Base-by-base conservation (phyloP, 2,329 filamentous ascomycete genomes). In the Pseudonectria buxi region DNA sequence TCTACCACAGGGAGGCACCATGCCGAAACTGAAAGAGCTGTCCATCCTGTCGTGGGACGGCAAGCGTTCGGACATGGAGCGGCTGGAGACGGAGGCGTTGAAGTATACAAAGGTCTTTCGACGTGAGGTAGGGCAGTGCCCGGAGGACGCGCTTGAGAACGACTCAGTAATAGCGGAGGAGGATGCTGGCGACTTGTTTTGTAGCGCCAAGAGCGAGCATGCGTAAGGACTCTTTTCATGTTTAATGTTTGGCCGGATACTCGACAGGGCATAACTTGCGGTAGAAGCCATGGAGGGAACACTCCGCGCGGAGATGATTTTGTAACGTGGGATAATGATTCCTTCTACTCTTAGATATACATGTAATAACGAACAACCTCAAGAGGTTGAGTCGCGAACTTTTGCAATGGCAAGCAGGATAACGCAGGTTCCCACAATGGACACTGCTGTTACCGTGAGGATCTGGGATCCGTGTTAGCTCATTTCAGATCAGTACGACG, bases 11-110 rank as follows among this genome's bases (percentile, higher is more conserved):
- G 60, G 58, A 1, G 71, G 68, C 1, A 44, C 56, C 1, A 54
- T 79, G 27, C 57, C 65, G 10, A 50, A 63, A 11, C 56, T 75
- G 27, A 46, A 60, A 24, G 58, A 68, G 35, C 52, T 82, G 32
- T 78, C 83, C 1, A 49, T 83, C 6, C 50, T 94, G 12, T 67
- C 72, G 2, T 84, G 81, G 70, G 69, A 80, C 16, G 86, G 86
- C 1, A 59, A 65, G 14, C 45, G 50, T n/a, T 58, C 66, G 10
- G 58, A 56, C 3, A 44, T 63, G 2, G 54, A 50, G 4, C 63
- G 64, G 1, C 45, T 78, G 3, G 62, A 64, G 7, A 51, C 56
- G 2, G 57, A 60, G 3, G 72, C 78, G 3, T 41, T 57, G 1
- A 62, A 69, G 6, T 87, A 81, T 50, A 64, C 73, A 4, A 51